Percentiles rank a stretch among this genome's conserved stretches.
Evolutionary conservation across 441 rosid species (phyloP).

Genomic region (Codiaeum variegatum): DNA sequence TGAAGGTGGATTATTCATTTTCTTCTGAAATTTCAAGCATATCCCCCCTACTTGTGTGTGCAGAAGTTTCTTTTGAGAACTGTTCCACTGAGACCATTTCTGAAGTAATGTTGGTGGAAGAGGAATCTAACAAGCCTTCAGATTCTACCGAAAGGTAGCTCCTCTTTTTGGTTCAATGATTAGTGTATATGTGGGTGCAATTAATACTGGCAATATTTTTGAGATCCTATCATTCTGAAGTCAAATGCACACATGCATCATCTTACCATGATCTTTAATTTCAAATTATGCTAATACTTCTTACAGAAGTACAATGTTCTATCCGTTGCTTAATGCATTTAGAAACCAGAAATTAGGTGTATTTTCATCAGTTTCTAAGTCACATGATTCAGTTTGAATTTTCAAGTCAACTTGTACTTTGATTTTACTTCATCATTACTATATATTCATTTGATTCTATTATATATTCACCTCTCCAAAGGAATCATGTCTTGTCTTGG

Average conservation of each 20-base stretch:
- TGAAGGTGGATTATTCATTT: slow-evolving; percentile 80
- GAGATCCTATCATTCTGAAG: not conserved
- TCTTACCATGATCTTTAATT: not conserved
- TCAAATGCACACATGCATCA: not conserved
- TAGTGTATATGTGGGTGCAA: not conserved
- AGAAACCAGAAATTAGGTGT: not conserved
- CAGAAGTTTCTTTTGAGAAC: slow-evolving; percentile 69
- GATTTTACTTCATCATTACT: not conserved
- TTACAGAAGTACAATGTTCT: not conserved
- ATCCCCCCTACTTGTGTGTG: slow-evolving; percentile 61
- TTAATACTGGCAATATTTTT: slow-evolving; percentile 6
- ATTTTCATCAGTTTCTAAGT: not conserved
- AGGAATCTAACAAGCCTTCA: slow-evolving; percentile 45
- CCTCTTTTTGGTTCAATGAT: slow-evolving; percentile 7
- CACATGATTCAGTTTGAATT: not conserved
- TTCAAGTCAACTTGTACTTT: not conserved
- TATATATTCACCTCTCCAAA: not conserved
- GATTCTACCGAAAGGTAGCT: slow-evolving; percentile 63
- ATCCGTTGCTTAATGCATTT: not conserved
- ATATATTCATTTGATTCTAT: not conserved
- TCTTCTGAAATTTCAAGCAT: slow-evolving; percentile 60
- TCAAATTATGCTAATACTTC: not conserved
- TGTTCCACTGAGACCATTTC: slow-evolving; percentile 55
- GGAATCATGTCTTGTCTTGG: not conserved
- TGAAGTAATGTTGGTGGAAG: slow-evolving; percentile 54